Evolutionary conservation across 192 early-diverging fungal genomes (phyloP).

Genomic region (Phycomyces blakesleeanus): DNA sequence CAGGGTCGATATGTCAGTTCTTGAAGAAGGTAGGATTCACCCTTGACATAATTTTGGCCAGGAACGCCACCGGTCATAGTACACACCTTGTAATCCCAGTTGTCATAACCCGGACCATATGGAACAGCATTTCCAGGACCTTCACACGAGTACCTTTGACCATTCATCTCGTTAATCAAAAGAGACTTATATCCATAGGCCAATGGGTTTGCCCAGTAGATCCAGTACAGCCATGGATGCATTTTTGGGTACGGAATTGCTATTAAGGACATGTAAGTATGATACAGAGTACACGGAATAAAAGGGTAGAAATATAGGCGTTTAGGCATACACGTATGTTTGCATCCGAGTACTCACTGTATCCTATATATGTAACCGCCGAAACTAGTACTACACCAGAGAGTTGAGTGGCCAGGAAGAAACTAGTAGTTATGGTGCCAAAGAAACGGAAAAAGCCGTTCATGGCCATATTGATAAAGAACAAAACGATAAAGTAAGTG

Average conservation of each 20-base stretch:
- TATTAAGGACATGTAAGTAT: no score
- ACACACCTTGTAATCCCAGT: slow-evolving; percentile 48
- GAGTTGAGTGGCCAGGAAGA: slow-evolving; percentile 49
- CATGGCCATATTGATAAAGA: slow-evolving; percentile 52
- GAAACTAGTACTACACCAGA: slow-evolving; percentile 52
- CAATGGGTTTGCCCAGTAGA: slow-evolving; percentile 64
- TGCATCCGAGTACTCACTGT: slow-evolving; percentile 28
- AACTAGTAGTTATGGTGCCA: slow-evolving; percentile 44
- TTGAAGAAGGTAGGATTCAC: slow-evolving; percentile 55
- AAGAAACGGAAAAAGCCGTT: slow-evolving; percentile 60
- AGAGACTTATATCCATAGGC: slow-evolving; percentile 56
- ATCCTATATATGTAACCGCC: slow-evolving; percentile 56
- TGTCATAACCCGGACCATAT: slow-evolving; percentile 37
- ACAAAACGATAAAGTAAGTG: slow-evolving; percentile 50
- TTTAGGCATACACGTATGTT: background rate
- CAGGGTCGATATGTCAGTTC: slow-evolving; percentile 54
- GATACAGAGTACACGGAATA: background rate
- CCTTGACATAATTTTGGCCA: slow-evolving; percentile 51
- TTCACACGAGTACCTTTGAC: slow-evolving; percentile 40
- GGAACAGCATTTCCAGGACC: slow-evolving; percentile 32
- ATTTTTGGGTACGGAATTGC: slow-evolving; percentile 53
- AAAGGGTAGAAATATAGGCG: no score
- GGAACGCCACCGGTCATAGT: slow-evolving; percentile 59
- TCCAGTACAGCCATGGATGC: slow-evolving; percentile 62
- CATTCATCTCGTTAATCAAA: slow-evolving; percentile 60